phyloP scores from a whole-genome alignment of 1,284 basidiomycete genomes.

The Quambalaria eucalypti region DNA sequence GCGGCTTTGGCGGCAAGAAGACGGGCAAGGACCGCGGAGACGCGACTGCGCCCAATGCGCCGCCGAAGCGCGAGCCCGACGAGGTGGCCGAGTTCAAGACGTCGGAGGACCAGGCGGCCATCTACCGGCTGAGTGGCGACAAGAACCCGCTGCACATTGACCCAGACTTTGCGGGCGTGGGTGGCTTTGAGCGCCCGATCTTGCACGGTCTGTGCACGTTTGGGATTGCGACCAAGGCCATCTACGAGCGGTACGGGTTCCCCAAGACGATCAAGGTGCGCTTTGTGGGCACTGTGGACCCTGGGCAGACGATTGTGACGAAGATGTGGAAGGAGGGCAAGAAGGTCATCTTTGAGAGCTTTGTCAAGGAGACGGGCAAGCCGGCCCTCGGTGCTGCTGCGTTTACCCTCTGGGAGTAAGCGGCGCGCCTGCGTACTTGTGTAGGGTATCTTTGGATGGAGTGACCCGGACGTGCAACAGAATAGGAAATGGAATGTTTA shows the following conservation, averaged over 20 bases:
- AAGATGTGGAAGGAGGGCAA: slow-evolving; percentile 90
- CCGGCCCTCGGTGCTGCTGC: slow-evolving; percentile 65
- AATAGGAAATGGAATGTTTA: too few relatives aligned
- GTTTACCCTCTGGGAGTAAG: slow-evolving; percentile 54
- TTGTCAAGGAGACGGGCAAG: slow-evolving; percentile 65
- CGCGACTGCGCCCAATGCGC: slow-evolving; percentile 72
- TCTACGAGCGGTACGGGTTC: slow-evolving; percentile 73
- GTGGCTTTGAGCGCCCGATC: slow-evolving; percentile 81
- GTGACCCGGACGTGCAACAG: too few relatives aligned
- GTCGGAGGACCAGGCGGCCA: slow-evolving; percentile 57
- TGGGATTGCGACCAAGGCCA: slow-evolving; percentile 89
- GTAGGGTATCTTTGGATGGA: too few relatives aligned
- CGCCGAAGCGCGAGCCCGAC: slow-evolving; percentile 54
- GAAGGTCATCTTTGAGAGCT: slow-evolving; percentile 81
- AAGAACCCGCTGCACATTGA: slow-evolving; percentile 87
- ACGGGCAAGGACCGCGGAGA: slow-evolving; percentile 77
- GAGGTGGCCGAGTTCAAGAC: slow-evolving; percentile 41
- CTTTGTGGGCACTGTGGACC: slow-evolving; percentile 82
- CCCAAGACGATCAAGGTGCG: slow-evolving; percentile 93
- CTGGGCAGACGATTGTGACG: slow-evolving; percentile 69
- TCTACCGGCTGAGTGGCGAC: slow-evolving; percentile 72
- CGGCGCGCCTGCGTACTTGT: too few relatives aligned
- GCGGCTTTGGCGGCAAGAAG: slow-evolving; percentile 89
- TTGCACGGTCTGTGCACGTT: slow-evolving; percentile 74
- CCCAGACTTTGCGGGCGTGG: slow-evolving; percentile 84